These are phyloP conservation scores for Meira miltonrushii DNA, from an alignment of 1,284 basidiomycete species.

Conservation along the genomic window DNA sequence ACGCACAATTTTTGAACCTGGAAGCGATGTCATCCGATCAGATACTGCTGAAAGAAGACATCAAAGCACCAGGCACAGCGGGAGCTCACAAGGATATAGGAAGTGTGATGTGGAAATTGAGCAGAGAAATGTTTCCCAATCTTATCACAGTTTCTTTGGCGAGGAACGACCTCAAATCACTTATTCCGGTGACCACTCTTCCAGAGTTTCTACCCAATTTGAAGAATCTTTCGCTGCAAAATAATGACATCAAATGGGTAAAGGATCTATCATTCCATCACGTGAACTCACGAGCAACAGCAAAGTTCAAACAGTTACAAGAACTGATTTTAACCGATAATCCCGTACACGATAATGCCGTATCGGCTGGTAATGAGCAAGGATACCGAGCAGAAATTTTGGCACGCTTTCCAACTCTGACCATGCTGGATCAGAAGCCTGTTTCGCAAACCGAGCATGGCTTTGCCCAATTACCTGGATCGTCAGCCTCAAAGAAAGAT, in stretches of 20 bases:
- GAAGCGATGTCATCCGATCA: constrained; percentile 68
- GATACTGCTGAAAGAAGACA: constrained; percentile 63
- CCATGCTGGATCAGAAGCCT: constrained; percentile 62
- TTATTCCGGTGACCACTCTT: constrained; percentile 28
- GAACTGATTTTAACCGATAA: constrained; percentile 77
- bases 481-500: constrained; percentile 13
- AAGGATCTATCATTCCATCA: constrained; percentile 34
- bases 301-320: constrained; percentile 10
- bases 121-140: constrained; percentile 68
- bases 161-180: constrained; percentile 31
- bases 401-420: constrained; percentile 32
- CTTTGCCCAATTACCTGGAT: constrained; percentile 4
- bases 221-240: constrained; percentile 69
- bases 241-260: constrained; percentile 50
- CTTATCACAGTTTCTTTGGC: constrained; percentile 55
- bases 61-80: constrained; percentile 65
- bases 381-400: constrained; percentile 28
- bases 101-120: constrained; percentile 78
- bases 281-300: constrained; percentile 18
- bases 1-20: constrained; percentile 67
- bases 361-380: constrained; percentile 65
- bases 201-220: constrained; percentile 57
- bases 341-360: constrained; percentile 66
- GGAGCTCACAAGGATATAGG: constrained; percentile 63
- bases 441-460: constrained; percentile 58